Conservation (phyloP, 768 basidiomycete species). For the Lanmaoa pseudosensibilis region DNA sequence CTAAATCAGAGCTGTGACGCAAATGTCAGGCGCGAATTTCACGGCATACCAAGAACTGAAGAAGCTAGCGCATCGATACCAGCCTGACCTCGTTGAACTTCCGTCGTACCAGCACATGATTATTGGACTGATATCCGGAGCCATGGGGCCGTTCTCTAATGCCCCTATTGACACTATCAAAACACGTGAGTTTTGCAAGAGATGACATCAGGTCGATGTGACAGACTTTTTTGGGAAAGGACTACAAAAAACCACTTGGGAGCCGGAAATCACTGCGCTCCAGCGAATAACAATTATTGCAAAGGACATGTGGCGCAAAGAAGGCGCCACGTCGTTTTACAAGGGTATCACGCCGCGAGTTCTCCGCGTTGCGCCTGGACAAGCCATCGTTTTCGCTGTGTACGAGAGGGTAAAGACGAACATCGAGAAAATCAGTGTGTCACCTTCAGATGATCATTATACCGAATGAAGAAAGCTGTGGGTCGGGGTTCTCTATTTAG, state of each 20-base stretch:
- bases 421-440: constrained; percentile 69
- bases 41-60: constrained; percentile 98
- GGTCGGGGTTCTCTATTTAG: neutral
- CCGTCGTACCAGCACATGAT: constrained; percentile 96
- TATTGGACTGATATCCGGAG: constrained; percentile 93
- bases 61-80: constrained; percentile 70
- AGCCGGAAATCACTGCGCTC: constrained; percentile 73
- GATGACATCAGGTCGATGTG: neutral
- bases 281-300: constrained; percentile 80
- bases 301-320: constrained; percentile 88
- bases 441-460: constrained; percentile 60
- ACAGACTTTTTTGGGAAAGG: constrained; percentile 42
- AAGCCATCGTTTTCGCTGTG: constrained; percentile 96
- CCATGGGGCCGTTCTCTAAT: constrained; percentile 98
- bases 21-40: constrained; percentile 80
- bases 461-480: constrained; percentile 51
- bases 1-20: neutral
- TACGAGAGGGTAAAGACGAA: constrained; percentile 82
- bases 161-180: constrained; percentile 96
- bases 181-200: constrained; percentile 61
- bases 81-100: constrained; percentile 76
- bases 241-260: constrained; percentile 78
- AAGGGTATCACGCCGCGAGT: constrained; percentile 98
- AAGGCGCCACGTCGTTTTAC: constrained; percentile 91
- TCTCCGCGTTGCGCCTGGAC: constrained; percentile 93